Conservation (phyloP, 192 early-diverging fungal genomes). For the Gaertneriomyces sp. region DNA sequence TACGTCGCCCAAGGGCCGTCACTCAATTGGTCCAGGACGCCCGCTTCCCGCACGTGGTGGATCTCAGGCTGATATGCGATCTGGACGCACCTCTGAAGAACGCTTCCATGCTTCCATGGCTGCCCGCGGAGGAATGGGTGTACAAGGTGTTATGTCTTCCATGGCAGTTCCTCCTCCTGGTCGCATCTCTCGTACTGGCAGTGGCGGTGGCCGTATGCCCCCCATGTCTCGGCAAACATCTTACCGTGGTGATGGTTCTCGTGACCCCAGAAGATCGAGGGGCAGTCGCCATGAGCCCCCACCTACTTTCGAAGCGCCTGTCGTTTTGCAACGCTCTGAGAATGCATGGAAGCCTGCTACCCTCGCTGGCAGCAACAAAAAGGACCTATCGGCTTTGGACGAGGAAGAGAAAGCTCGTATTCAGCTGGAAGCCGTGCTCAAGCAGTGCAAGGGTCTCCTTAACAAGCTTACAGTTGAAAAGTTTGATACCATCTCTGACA, state of each 20-base stretch:
- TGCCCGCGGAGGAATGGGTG: slow-evolving; percentile 15
- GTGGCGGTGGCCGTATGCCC: slow-evolving; percentile 22
- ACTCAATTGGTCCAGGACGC: slow-evolving; percentile 37
- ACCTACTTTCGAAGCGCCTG: slow-evolving; percentile 15
- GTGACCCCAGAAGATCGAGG: slow-evolving; percentile 3
- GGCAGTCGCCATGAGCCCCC: slow-evolving; percentile 10
- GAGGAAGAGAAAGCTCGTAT: slow-evolving; percentile 34
- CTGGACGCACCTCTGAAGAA: slow-evolving; percentile 29
- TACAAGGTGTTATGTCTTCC: slow-evolving; percentile 18
- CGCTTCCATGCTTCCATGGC: slow-evolving; percentile 20
- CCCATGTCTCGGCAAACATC: neutral
- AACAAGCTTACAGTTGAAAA: slow-evolving; percentile 98
- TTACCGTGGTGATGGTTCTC: slow-evolving; percentile 5
- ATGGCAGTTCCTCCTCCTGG: slow-evolving; percentile 19
- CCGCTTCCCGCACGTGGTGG: slow-evolving; percentile 37
- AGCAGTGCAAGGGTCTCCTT: slow-evolving; percentile 81
- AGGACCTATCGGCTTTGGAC: slow-evolving; percentile 22
- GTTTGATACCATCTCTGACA: slow-evolving; percentile 79
- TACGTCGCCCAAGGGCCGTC: slow-evolving; percentile 15
- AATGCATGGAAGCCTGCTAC: slow-evolving; percentile 69
- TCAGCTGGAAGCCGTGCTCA: slow-evolving; percentile 23
- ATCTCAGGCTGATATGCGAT: slow-evolving; percentile 30
- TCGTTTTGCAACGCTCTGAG: slow-evolving; percentile 22
- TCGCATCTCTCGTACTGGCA: slow-evolving; percentile 23
- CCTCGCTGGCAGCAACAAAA: slow-evolving; percentile 18